Evolutionary conservation across 1,139 yeast species (phyloP), one percentile per base, ranked within the genome.

Genomic region (Candida sanyaensis): DNA sequence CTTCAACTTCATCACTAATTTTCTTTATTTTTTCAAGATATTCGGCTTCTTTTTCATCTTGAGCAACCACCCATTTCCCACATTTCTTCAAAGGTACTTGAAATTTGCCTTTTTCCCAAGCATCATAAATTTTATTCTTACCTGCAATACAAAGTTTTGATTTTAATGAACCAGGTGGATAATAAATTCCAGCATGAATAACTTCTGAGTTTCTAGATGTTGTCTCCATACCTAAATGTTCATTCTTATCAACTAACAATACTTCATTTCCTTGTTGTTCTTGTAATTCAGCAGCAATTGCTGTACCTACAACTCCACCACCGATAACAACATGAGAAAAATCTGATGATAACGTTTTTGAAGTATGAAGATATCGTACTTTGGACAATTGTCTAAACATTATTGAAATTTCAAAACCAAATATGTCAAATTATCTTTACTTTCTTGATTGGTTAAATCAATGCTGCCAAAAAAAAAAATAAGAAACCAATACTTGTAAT

Each of bases 21-120:
- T 64, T 61, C 53, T 78, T 76, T 52, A 91, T 59, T 26, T 68
- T 63, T 37, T 80, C 77, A 38, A 90, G 69, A 55, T 81, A 83
- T 38, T 81, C 83, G 38, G 71, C 76, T 57, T 91, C 92, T 1
- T 55, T 56, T 12, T 83, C 89, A 47, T 75, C 73, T 62, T 90
- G 96, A 0, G 97, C 96, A 11, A 91, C 91, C 6, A 91, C 69
- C 91, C 96, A 87, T 62, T 91, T 91, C 6, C 97, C 97, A 68
- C 96, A 88, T 46, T 77, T 70, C 38, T 68, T 59, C 55, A 84
- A 66, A 33, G 78, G 81, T 7, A 88, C 86, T 33, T 64, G 71
- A 33, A 78, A 75, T 28, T 66, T 64, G 7, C 74, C 70, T 0
- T 73, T 76, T 31, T 28, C 32, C 26, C 71, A 65, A 10, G 69